Evolutionary conservation across 2,329 filamentous ascomycete species (phyloP), one percentile per base, ranked within the genome.

Genomic region (Cercospora nicotianae): DNA sequence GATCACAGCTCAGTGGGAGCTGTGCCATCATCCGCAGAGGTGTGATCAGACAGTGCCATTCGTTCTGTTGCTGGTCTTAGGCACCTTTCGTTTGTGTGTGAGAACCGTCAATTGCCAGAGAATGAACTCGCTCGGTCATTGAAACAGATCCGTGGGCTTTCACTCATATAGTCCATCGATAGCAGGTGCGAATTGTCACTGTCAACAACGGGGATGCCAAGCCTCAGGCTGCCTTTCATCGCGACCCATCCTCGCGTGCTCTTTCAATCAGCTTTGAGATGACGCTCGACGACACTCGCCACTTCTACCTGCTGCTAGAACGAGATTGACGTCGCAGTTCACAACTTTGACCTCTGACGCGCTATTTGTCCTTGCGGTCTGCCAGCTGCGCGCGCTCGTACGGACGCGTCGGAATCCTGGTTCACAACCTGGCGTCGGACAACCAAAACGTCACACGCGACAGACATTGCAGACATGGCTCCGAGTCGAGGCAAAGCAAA

Each of bases 401-500:
- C 36, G 45, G 45, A 26, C 45, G 45, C 12, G 45, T 51, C 20
- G 20, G 9, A 23, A 51, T 23, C 18, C 45, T 51, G 45, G 20
- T 26, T 23, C 10, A 26, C 4, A 42, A n/a, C 45, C 18, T 26
- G 45, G 18, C 45, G 9, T 12, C 45, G 20, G 20, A 51, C 45
- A 16, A 1, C 45, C 20, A 23, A 8, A 7, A 51, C 45, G 2
- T 39, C n/a, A 36, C 5, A 26, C 10, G 20, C n/a, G 26, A 33
- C 30, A 30, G 13, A 18, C 53, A 58, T 33, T 10, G 20, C 48
- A 39, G 64, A 12, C 65, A 78, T 77, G 75, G 74, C 75, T 55
- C 73, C 75, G 9, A 75, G 72, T 68, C 73, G 74, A 72, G 75
- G 74, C 23, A 75, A 72, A 63, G 71, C 69, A 63, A 75, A 72